phyloP scores from a whole-genome alignment of 1,139 yeast genomes.

The Magnusiomyces sp. region DNA sequence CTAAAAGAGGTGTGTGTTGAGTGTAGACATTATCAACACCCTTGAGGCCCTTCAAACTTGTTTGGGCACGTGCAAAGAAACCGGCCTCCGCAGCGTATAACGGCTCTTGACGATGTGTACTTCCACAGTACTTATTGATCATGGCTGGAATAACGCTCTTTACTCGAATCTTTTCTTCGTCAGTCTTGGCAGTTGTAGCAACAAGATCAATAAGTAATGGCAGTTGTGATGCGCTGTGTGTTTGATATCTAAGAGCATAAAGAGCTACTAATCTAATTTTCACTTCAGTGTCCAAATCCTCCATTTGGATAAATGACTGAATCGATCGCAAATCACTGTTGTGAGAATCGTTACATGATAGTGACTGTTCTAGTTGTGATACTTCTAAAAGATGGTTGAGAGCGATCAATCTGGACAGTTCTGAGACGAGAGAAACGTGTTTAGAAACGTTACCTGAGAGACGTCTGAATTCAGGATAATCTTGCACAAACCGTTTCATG shows the following conservation, averaged over 20 bases:
- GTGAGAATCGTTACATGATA: slow-evolving; percentile 61
- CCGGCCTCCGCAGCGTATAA: slow-evolving; percentile 35
- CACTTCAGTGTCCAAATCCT: slow-evolving; percentile 27
- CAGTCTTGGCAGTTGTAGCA: slow-evolving; percentile 2
- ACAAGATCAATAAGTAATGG: slow-evolving; percentile 4
- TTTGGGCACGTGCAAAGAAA: slow-evolving; percentile 36
- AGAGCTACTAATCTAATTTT: slow-evolving; percentile 60
- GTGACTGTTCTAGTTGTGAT: slow-evolving; percentile 81
- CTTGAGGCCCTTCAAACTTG: slow-evolving; percentile 37
- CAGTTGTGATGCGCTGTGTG: slow-evolving; percentile 24
- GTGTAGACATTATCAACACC: slow-evolving; percentile 52
- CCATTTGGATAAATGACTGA: slow-evolving; percentile 21
- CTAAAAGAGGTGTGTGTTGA: slow-evolving; percentile 71
- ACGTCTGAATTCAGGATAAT: slow-evolving; percentile 87
- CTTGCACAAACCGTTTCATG: slow-evolving; percentile 81
- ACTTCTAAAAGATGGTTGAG: slow-evolving; percentile 65
- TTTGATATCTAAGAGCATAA: slow-evolving; percentile 62
- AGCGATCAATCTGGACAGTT: slow-evolving; percentile 61
- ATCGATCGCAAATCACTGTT: slow-evolving; percentile 42
- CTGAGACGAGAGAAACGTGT: slow-evolving; percentile 84
- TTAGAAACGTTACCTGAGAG: slow-evolving; percentile 85
- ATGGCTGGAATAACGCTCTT: slow-evolving; percentile 18
- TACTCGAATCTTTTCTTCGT: not conserved
- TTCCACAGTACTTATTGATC: slow-evolving; percentile 34
- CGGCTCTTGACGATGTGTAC: slow-evolving; percentile 38